Conservation (phyloP, 306 rosid genomes). For the Citrullus amarus region DNA sequence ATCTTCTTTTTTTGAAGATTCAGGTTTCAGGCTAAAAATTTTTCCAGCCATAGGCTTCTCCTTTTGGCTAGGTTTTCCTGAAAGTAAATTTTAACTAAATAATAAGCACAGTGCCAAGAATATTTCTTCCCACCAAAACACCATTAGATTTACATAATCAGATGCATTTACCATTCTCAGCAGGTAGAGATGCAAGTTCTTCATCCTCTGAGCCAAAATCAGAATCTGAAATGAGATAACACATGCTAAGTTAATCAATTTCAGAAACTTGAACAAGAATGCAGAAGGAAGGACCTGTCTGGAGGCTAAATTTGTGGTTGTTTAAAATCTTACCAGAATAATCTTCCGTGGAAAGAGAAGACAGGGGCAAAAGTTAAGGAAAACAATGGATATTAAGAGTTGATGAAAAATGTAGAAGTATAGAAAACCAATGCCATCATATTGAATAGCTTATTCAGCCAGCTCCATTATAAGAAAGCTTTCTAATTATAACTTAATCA, state of each 20-base stretch:
- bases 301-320: too few relatives aligned
- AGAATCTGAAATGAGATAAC: conserved; percentile 19
- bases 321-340: conserved; percentile 28
- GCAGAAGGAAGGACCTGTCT: too few relatives aligned
- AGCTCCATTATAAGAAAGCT: neutral
- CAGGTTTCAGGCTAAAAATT: conserved; percentile 18
- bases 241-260: neutral
- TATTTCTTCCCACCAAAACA: conserved; percentile 13
- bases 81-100: neutral
- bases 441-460: neutral
- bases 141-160: too few relatives aligned
- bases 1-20: conserved; percentile 29
- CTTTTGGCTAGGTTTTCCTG: conserved; percentile 40
- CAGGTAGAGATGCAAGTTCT: conserved; percentile 15
- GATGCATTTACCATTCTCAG: neutral
- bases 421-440: neutral
- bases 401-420: too few relatives aligned
- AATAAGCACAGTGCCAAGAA: neutral
- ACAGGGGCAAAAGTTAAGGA: conserved; percentile 35
- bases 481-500: neutral
- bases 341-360: conserved; percentile 23
- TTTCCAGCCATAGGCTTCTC: conserved; percentile 20
- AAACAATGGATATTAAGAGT: neutral
- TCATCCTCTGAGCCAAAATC: conserved; percentile 26
- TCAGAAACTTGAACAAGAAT: neutral